phyloP scores from a whole-genome alignment of 768 basidiomycete genomes.

The Trametes villosa region DNA sequence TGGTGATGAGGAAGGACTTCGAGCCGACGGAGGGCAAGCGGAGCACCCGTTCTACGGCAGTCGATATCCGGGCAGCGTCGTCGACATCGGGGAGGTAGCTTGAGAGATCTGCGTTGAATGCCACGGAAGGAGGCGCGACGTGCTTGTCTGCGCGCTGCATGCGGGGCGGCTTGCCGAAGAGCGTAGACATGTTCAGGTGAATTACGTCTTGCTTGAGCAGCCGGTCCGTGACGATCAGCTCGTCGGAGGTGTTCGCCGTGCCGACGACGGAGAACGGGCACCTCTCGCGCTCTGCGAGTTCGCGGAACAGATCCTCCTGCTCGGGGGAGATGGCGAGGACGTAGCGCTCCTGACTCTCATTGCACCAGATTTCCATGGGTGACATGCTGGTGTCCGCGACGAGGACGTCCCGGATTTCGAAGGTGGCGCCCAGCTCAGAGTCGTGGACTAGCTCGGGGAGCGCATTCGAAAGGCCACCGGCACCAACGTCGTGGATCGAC shows the following conservation, averaged over 20 bases:
- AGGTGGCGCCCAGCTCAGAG: conserved; percentile 84
- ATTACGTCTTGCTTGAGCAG: conserved; percentile 81
- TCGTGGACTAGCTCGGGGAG: conserved; percentile 97
- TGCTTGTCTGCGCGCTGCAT: conserved; percentile 77
- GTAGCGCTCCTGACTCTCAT: conserved; percentile 97
- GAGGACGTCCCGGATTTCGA: conserved; percentile 93
- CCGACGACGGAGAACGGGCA: conserved; percentile 96
- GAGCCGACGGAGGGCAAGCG: conserved; percentile 92
- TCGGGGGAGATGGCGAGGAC: conserved; percentile 85
- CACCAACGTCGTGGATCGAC: conserved; percentile 98
- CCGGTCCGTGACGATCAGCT: conserved; percentile 88
- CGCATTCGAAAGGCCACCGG: conserved; percentile 95
- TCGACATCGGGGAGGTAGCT: conserved; percentile 59
- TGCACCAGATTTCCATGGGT: conserved; percentile 99
- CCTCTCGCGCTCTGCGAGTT: conserved; percentile 83
- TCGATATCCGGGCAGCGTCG: conserved; percentile 51
- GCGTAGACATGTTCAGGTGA: conserved; percentile 88
- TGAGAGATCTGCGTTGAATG: conserved; percentile 75
- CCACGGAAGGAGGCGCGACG: conserved; percentile 25
- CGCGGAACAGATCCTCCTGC: conserved; percentile 65
- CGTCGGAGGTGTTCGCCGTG: conserved; percentile 77
- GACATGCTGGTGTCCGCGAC: conserved; percentile 94
- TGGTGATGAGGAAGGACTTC: conserved; percentile 98
- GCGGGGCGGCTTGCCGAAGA: conserved; percentile 95
- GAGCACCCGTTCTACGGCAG: conserved; percentile 81